These are phyloP conservation scores for Rhizoclosmatium globosum DNA, from an alignment of 192 early-diverging fungal species.

Conservation along the genomic window DNA sequence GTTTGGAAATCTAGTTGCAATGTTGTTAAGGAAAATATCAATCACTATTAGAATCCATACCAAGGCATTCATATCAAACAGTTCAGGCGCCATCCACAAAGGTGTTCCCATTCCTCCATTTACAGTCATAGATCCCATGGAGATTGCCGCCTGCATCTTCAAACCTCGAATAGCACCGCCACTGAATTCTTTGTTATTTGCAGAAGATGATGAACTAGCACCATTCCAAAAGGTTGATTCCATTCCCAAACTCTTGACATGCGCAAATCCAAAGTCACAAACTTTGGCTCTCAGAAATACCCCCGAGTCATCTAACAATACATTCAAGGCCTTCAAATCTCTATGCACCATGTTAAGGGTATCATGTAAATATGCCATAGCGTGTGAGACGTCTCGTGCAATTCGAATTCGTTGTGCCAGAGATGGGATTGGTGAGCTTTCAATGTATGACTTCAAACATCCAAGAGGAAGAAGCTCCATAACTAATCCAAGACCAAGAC, in stretches of 20 bases:
- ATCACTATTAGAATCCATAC: background rate
- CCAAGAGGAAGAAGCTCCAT: slow-evolving; percentile 32
- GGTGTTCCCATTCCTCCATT: slow-evolving; percentile 39
- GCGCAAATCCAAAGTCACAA: slow-evolving; percentile 36
- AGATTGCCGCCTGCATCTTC: slow-evolving; percentile 34
- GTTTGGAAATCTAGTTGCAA: slow-evolving; percentile 32
- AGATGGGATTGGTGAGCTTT: slow-evolving; percentile 9
- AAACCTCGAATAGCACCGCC: slow-evolving; percentile 37
- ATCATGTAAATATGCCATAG: slow-evolving; percentile 36
- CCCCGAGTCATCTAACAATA: slow-evolving; percentile 28
- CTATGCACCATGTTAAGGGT: slow-evolving; percentile 37
- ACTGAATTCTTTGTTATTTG: slow-evolving; percentile 4
- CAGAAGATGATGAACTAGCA: background rate
- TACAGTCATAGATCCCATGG: slow-evolving; percentile 36
- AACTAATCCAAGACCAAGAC: slow-evolving; percentile 24
- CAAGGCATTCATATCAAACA: slow-evolving; percentile 39
- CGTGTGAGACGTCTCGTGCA: slow-evolving; percentile 29
- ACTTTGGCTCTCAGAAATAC: slow-evolving; percentile 37
- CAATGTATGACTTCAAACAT: slow-evolving; percentile 31
- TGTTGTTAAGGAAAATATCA: background rate
- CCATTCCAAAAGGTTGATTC: slow-evolving; percentile 34
- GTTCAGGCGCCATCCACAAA: slow-evolving; percentile 35
- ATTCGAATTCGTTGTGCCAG: slow-evolving; percentile 30
- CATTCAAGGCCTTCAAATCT: slow-evolving; percentile 35
- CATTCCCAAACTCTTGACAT: slow-evolving; percentile 39